Conservation (phyloP, 2,329 filamentous ascomycete genomes). For the Aspergillus fijiensis region DNA sequence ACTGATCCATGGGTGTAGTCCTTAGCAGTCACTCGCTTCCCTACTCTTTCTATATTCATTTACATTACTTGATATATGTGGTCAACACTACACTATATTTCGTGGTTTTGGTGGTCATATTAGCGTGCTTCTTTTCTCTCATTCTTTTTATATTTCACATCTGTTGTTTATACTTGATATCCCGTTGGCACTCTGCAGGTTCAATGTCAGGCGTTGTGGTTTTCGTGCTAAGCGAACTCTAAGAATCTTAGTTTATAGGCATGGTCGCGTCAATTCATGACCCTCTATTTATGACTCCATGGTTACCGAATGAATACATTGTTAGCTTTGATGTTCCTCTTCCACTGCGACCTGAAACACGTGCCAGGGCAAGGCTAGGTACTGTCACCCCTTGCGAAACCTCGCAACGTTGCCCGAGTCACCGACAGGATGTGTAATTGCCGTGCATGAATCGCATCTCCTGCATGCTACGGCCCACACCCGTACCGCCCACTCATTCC, state of each 20-base stretch:
- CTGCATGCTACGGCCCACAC: too few relatives aligned
- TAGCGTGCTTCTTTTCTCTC: not conserved
- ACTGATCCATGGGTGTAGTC: constrained; percentile 31
- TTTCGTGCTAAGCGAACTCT: not conserved
- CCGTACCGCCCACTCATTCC: too few relatives aligned
- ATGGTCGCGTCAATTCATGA: too few relatives aligned
- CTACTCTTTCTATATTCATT: constrained; percentile 5
- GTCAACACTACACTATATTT: constrained; percentile 1
- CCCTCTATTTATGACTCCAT: too few relatives aligned
- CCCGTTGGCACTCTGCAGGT: constrained; percentile 10
- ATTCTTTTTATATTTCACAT: not conserved
- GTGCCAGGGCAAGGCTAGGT: too few relatives aligned
- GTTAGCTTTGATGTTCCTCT: too few relatives aligned
- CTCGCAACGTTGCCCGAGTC: too few relatives aligned
- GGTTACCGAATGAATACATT: too few relatives aligned
- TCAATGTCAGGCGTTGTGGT: constrained; percentile 14
- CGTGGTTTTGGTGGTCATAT: not conserved
- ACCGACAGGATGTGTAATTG: too few relatives aligned
- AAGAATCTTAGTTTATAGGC: not conserved
- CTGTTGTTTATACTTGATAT: constrained; percentile 9
- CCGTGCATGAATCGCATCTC: too few relatives aligned
- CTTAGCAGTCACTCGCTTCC: not conserved
- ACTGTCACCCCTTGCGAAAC: too few relatives aligned
- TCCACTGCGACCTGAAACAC: too few relatives aligned
- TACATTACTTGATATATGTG: not conserved